Evolutionary conservation across 371 early-diverging fungal species (phyloP), one percentile per base, ranked within the genome.

Genomic region (Lichtheimia hyalospora): DNA sequence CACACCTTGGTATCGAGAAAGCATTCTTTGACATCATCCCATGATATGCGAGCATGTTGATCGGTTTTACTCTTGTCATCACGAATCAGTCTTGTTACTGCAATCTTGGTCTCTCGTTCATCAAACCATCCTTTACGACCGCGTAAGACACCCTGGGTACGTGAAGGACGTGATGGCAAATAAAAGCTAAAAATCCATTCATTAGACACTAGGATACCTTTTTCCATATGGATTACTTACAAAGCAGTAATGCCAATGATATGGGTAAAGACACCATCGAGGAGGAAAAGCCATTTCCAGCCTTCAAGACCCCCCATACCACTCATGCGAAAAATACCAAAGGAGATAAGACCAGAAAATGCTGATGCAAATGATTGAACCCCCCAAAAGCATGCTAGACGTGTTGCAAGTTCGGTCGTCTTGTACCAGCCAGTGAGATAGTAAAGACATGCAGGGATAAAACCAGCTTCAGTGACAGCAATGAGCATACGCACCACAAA

Each of bases 391-490:
- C 71, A 83, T 49, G 68, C 77, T 2, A 87, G 69, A 7, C 88
- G 70, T 7, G 82, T 70, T 3, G 82, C 86, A 57, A 88, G 67
- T 52, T 86, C 88, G 1, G 58, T 65, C 3, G 77, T 73, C 57
- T 82, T 88, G 75, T 88, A 88, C 70, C 77, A 85, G 0, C 73
- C 66, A 0, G 84, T 82, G 8, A 88, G 69, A 57, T 88, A 86
- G 39, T 75, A 68, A 15, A 85, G 60, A 39, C 82, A 79, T 0
- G 83, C 77, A 1, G 88, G 86, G 55, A 88, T 85, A 39, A 61
- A 61, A 1, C 88, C 88, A 24, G 81, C 88, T 66, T 73, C 69
- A 48, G 70, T 74, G 6, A 73, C 48, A 2, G 72, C 77, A 62
- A 73, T 65, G 20, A 74, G 55, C 8, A 67, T 52, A 15, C 71